Conservation (phyloP, 495 filamentous ascomycete species). For the Aspergillus sclerotiicarbonarius region DNA sequence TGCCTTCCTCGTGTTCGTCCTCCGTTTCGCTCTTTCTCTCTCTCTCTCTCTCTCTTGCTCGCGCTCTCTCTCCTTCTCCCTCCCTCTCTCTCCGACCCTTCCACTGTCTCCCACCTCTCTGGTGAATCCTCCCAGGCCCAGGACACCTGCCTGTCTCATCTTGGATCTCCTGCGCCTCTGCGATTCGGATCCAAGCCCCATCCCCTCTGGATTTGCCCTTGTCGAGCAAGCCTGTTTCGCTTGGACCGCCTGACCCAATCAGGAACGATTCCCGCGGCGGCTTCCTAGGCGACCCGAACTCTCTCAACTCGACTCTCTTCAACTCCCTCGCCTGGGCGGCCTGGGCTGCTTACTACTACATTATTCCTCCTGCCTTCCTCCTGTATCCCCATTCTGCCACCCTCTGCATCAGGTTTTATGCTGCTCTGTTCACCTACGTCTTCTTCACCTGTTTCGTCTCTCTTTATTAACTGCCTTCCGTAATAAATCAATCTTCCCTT, state of each 20-base stretch:
- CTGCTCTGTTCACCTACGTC: conserved; percentile 5
- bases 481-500: background rate
- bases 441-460: conserved; percentile 8
- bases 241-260: background rate
- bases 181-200: background rate
- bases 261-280: background rate
- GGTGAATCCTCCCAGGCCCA: background rate
- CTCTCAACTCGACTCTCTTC: background rate
- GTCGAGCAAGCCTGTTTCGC: background rate
- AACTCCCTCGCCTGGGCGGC: too few species aligned
- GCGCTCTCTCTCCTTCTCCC: conserved; percentile 1
- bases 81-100: background rate
- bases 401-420: conserved; percentile 15
- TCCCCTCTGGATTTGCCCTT: background rate
- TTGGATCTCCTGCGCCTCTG: background rate
- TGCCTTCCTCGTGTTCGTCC: conserved; percentile 13
- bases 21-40: conserved; percentile 4
- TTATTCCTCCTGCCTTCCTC: conserved; percentile 2
- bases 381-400: conserved; percentile 3
- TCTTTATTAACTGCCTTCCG: conserved; percentile 7
- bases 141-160: background rate
- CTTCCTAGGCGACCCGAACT: background rate
- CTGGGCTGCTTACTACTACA: background rate
- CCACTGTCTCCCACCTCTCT: conserved; percentile 9
- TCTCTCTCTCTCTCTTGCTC: too few species aligned